phyloP scores from a whole-genome alignment of 1,284 basidiomycete genomes.

The Mycena citricolor region DNA sequence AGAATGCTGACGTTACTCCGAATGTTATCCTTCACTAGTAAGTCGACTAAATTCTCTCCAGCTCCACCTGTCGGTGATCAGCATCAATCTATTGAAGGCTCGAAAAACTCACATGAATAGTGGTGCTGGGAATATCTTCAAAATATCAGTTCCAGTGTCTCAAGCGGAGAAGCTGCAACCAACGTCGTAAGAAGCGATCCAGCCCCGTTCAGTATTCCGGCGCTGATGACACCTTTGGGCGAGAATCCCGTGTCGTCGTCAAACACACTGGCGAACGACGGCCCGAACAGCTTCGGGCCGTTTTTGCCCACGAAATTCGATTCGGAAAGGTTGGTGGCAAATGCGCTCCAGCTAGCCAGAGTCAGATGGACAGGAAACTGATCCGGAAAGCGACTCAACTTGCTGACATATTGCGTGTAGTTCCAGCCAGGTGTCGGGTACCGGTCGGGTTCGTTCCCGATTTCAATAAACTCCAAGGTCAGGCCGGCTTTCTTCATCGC shows the following conservation, averaged over 20 bases:
- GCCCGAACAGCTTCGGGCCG: conserved; percentile 51
- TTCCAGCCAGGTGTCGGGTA: no score
- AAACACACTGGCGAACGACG: conserved; percentile 49
- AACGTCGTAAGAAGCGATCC: conserved; percentile 12
- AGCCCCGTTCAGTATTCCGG: conserved; percentile 41
- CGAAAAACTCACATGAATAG: conserved; percentile 59
- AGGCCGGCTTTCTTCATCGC: conserved; percentile 45
- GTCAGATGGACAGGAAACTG: no score
- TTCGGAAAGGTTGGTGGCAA: conserved; percentile 36
- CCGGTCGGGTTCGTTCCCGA: conserved; percentile 66
- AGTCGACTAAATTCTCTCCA: conserved; percentile 28
- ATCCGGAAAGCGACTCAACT: no score
- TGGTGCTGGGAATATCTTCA: conserved; percentile 61
- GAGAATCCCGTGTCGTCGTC: conserved; percentile 47
- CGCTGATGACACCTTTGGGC: conserved; percentile 49
- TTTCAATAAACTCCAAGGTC: conserved; percentile 53
- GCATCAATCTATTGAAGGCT: conserved; percentile 39
- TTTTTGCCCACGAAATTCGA: conserved; percentile 29
- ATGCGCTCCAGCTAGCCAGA: conserved; percentile 39
- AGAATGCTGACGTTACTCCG: conserved; percentile 56
- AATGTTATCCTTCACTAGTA: conserved; percentile 62
- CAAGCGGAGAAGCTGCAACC: background rate
- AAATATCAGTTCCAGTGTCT: conserved; percentile 5
- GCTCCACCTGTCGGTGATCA: conserved; percentile 38
- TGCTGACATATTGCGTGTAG: no score